Evolutionary conservation across 2,329 filamentous ascomycete genomes (phyloP), one percentile per base, ranked within the genome.

Genomic region (Colletotrichum sp.): DNA sequence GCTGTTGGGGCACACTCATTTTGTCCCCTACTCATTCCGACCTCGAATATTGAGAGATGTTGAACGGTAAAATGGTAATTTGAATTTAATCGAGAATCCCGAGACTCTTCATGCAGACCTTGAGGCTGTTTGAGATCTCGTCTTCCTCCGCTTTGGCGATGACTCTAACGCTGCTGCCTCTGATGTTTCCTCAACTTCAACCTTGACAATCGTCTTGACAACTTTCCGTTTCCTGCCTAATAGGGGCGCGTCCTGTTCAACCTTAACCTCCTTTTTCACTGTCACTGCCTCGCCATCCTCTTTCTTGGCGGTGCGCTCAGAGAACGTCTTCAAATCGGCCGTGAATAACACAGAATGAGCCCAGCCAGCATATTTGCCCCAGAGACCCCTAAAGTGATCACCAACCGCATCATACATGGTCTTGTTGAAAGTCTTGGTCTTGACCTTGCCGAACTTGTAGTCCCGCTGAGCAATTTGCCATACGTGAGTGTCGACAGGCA

Each of bases 391-490:
- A 79, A 99, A 99, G 79, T 97, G 94, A 76, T 98, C 94, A 1
- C 94, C 97, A 16, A 99, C 92, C 0, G 95, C 94, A 81, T 97
- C 93, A 80, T 99, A 98, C 76, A 95, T 96, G 54, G 89, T 90
- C 80, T 97, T 97, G 16, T 93, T 98, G 75, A 99, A 88, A 61
- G 95, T 96, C 80, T 95, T 96, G 75, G 84, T 94, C 80, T 96
- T 97, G 18, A 90, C 90, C 78, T 92, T 94, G 8, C 95, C 94
- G 79, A 99, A 98, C 73, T 93, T 95, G 85, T 99, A 99, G 83
- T 99, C 97, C 67, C 97, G 90, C 82, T 97, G 95, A 1, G 97
- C 97, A 80, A 99, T 98, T 86, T 98, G 96, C 96, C 96, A 98
- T 15, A 99, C 95, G 84, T 99, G 97, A 2, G 97, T 99, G 83